Base-by-base conservation (phyloP, 768 basidiomycete species). In the Suillus spraguei region DNA sequence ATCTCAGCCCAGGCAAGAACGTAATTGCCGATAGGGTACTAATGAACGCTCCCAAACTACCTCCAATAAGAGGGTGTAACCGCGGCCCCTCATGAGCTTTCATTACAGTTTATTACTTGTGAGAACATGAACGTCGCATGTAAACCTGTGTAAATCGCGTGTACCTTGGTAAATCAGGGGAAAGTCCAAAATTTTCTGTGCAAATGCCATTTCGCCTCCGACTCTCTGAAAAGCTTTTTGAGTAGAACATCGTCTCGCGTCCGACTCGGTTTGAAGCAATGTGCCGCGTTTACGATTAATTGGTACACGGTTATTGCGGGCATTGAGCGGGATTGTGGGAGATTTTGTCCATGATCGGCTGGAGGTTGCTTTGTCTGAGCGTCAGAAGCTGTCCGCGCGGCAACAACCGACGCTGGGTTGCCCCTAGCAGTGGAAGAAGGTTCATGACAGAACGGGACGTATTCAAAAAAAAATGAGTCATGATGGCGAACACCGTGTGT, bases 391-490 rank as follows among this genome's bases (percentile, higher is more conserved):
- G 36, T 24, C 36, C 54, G 24, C 22, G 14, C 55, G 56, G 56
- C 28, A 41, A 41, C 24, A 58, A 13, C 28, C 24, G 22, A 17
- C 6, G 11, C 24, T 49, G 24, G 17, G 17, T 41, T 32, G 28
- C 56, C 52, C 52, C 52, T 35, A 53, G 33, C 17, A 35, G 52
- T 53, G 52, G 52, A 53, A 53, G 52, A 53, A 53, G 20, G 52
- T 53, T 53, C 20, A 35, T 13, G 41, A 56, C 24, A 28, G 38
- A 56, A 56, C 22, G 38, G 17, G 24, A 28, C 14, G 17, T 28
- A 28, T 28, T 28, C 28, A 58, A 39, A 41, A 41, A 17, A 20
- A 55, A 56, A 28, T 58, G 55, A 58, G 38, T 41, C 55, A 56
- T 17, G 9, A 3, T 39, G 16, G 17, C 16, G 38, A 17, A 32